Conservation (phyloP, 352 stramenopile species). For the Phytopythium boreale region DNA sequence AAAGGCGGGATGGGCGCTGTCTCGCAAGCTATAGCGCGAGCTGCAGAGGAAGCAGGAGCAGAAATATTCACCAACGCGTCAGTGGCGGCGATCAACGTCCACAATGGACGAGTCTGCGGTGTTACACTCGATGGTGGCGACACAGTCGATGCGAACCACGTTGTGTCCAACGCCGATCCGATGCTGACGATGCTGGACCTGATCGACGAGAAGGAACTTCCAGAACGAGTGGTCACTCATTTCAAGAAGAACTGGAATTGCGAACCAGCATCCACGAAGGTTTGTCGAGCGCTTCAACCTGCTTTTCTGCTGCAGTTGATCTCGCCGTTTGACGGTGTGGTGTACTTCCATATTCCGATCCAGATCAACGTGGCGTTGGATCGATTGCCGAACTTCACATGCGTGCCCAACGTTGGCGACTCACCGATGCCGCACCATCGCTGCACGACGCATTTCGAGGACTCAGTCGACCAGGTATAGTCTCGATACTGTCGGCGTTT, state of each 20-base stretch:
- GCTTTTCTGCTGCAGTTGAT: neutral
- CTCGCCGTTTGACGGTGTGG: neutral
- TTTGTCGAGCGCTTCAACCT: constrained; percentile 10
- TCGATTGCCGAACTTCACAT: constrained; percentile 80
- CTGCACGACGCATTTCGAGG: constrained; percentile 90
- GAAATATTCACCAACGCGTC: constrained; percentile 67
- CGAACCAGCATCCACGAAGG: constrained; percentile 78
- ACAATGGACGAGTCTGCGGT: constrained; percentile 39
- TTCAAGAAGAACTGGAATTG: constrained; percentile 82
- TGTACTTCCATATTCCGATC: neutral
- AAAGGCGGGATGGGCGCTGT: constrained; percentile 88
- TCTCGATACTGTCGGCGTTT: neutral
- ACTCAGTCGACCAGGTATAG: constrained; percentile 56
- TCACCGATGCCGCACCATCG: constrained; percentile 76
- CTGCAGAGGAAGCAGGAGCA: constrained; percentile 57
- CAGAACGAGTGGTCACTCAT: constrained; percentile 56
- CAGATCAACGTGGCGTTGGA: constrained; percentile 90
- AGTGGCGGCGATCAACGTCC: constrained; percentile 64
- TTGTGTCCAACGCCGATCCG: constrained; percentile 85
- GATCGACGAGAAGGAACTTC: constrained; percentile 51
- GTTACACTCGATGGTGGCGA: constrained; percentile 63
- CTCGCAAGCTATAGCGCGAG: constrained; percentile 59
- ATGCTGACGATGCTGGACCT: constrained; percentile 82
- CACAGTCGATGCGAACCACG: constrained; percentile 41
- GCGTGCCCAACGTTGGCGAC: constrained; percentile 61